These are phyloP conservation scores for Ramaria rubella DNA, from an alignment of 768 basidiomycete genomes.

Conservation along the genomic window DNA sequence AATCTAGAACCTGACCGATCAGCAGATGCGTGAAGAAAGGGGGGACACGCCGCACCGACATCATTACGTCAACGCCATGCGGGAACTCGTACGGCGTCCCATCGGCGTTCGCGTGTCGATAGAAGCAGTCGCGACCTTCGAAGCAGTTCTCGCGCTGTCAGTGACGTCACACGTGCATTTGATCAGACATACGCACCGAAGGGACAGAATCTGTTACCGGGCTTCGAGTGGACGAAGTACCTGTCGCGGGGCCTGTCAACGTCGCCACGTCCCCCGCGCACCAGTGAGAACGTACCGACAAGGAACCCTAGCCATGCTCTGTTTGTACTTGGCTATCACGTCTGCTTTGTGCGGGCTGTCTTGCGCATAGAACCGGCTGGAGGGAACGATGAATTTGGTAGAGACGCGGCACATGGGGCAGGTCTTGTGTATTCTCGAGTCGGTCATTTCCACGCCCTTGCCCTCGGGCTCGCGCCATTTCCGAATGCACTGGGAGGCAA, in stretches of 20 bases:
- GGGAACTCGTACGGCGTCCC: slow-evolving; percentile 54
- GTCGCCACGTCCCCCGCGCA: not conserved
- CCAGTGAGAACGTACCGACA: slow-evolving; percentile 48
- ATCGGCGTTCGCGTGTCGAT: slow-evolving; percentile 61
- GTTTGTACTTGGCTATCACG: slow-evolving; percentile 53
- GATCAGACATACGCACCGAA: slow-evolving; percentile 34
- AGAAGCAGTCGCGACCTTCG: slow-evolving; percentile 65
- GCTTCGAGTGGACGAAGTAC: slow-evolving; percentile 52
- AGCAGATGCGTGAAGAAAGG: not conserved
- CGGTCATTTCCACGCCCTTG: slow-evolving; percentile 44
- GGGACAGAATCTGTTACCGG: slow-evolving; percentile 54
- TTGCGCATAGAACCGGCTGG: slow-evolving; percentile 57
- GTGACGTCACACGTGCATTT: not conserved
- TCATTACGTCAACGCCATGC: slow-evolving; percentile 47
- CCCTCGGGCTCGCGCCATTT: slow-evolving; percentile 64
- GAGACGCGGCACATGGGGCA: slow-evolving; percentile 71
- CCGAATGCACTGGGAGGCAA: slow-evolving; percentile 55
- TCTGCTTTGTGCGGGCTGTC: slow-evolving; percentile 46
- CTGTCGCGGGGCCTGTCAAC: slow-evolving; percentile 26
- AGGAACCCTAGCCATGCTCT: slow-evolving; percentile 62
- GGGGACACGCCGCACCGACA: slow-evolving; percentile 37
- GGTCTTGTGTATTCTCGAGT: slow-evolving; percentile 59
- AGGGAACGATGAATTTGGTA: slow-evolving; percentile 67
- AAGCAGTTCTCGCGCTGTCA: not conserved
- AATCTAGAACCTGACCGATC: not conserved